Evolutionary conservation across 2,329 filamentous ascomycete genomes (phyloP).

Genomic region (Nothophaeocryptopus gaeumannii): DNA sequence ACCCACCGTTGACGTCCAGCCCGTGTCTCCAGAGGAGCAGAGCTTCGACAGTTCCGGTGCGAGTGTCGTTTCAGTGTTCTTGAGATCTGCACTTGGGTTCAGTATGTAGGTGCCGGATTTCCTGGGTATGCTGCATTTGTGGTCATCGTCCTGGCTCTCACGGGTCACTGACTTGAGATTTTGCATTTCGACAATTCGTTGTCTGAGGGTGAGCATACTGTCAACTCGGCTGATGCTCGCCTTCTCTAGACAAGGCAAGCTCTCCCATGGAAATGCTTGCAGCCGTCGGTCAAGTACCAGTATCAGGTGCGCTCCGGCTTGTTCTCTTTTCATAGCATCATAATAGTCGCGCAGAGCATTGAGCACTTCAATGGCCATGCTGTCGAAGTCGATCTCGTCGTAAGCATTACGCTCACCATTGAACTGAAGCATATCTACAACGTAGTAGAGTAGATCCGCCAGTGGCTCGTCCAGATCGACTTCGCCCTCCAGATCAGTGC

Average conservation of each 20-base stretch:
- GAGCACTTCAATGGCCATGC: conserved; percentile 81
- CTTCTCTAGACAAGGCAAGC: conserved; percentile 76
- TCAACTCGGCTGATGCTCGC: conserved; percentile 82
- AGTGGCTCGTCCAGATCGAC: conserved; percentile 80
- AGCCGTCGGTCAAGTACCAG: conserved; percentile 87
- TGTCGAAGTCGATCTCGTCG: conserved; percentile 94
- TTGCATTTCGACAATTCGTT: conserved; percentile 63
- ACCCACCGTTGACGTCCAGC: conserved; percentile 68
- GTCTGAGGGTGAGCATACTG: conserved; percentile 76
- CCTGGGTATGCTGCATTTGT: conserved; percentile 49
- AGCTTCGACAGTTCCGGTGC: conserved; percentile 59
- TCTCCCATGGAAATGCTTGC: conserved; percentile 94
- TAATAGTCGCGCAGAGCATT: conserved; percentile 83
- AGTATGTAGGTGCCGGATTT: conserved; percentile 72
- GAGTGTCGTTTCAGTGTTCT: conserved; percentile 74
- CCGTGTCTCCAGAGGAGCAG: conserved; percentile 22
- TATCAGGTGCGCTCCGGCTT: conserved; percentile 65
- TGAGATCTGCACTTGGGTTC: conserved; percentile 83
- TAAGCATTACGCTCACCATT: conserved; percentile 95
- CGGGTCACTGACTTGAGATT: neutral
- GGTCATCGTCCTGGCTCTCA: neutral
- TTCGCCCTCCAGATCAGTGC: conserved; percentile 65
- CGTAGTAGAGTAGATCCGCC: conserved; percentile 92
- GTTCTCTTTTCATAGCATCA: conserved; percentile 41
- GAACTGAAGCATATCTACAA: conserved; percentile 94